Base-by-base conservation (phyloP, 192 early-diverging fungal genomes). In the Haplosporangium gracile region DNA sequence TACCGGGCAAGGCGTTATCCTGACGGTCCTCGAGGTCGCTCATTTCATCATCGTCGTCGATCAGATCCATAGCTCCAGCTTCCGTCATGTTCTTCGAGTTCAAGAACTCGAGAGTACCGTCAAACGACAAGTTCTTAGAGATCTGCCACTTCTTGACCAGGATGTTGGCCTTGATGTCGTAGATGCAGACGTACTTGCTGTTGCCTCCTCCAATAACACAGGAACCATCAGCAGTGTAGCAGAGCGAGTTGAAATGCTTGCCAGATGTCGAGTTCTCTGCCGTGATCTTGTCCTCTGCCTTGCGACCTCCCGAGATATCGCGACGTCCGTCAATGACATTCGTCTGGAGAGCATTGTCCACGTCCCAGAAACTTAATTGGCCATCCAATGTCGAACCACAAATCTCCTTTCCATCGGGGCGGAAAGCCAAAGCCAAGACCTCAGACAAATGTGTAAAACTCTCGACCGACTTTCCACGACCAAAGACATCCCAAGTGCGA, bases 151-250 rank as follows among this genome's bases (percentile, higher is more conserved):
- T 95, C 81, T 95, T 95, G 77, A 99, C 83, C 26, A 99, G 89
- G 13, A 95, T 91, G 38, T 90, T 81, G 34, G 91, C 91, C 38
- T 89, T 88, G 8, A 97, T 89, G 87, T 99, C 97, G 80, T 99
- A 99, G 75, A 99, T 92, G 86, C 98, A 99, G 9, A 99, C 95
- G 88, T 95, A 98, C 88, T 97, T 98, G 89, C 94, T 95, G 89
- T 95, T 97, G 36, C 99, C 99, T 39, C 98, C 98, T 60, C 95
- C 97, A 85, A 99, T 91, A 26, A 99, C 89, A n/a, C 94, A 93
- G 7, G 93, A 89, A 15, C 99, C 98, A 82, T 99, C 99, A 24
- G 97, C 95, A 4, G 97, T 98, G 88, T 99, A 99, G 89, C 95
- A 97, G 16, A 99, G 76, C 20, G 96, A 95, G 76, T 93, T 98